Percentiles rank a stretch among this genome's conserved stretches.
Conservation (phyloP, 768 basidiomycete genomes). For the Hypholoma fasciculare region DNA sequence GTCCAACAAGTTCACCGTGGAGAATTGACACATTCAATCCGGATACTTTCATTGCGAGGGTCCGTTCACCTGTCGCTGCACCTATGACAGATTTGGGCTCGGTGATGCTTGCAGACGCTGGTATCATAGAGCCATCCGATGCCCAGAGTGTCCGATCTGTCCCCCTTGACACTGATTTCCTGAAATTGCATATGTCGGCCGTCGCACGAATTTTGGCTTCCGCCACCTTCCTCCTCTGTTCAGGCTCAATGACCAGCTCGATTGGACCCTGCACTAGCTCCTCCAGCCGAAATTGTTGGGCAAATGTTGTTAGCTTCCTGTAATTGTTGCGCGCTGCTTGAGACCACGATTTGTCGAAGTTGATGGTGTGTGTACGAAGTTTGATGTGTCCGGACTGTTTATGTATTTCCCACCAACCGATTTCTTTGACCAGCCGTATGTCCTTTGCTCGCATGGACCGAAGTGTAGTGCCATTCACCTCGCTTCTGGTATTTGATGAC, state of each 20-base stretch:
- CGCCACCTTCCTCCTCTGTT: not conserved
- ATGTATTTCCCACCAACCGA: conserved; percentile 6
- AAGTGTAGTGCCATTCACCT: not conserved
- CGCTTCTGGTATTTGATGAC: not conserved
- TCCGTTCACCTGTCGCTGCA: conserved; percentile 10
- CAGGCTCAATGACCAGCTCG: not conserved
- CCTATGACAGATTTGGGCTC: conserved; percentile 20
- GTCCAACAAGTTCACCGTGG: conserved; percentile 21
- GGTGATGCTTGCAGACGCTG: conserved; percentile 13
- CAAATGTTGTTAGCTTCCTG: not conserved
- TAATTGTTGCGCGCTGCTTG: not conserved
- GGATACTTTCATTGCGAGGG: conserved; percentile 16
- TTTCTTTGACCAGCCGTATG: conserved; percentile 1
- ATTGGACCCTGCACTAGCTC: not conserved
- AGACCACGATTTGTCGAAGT: conserved; percentile 3
- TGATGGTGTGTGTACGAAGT: not conserved
- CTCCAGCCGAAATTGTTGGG: not conserved
- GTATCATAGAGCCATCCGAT: conserved; percentile 26
- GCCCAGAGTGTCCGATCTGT: conserved; percentile 11
- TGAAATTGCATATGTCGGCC: not conserved
- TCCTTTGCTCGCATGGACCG: conserved; percentile 1
- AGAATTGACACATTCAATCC: conserved; percentile 19
- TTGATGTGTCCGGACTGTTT: not conserved
- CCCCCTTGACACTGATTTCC: not conserved
- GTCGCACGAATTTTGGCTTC: conserved; percentile 1